phyloP scores from a whole-genome alignment of 176 grass and related monocot species.

The Chrysopogon serrulatus region DNA sequence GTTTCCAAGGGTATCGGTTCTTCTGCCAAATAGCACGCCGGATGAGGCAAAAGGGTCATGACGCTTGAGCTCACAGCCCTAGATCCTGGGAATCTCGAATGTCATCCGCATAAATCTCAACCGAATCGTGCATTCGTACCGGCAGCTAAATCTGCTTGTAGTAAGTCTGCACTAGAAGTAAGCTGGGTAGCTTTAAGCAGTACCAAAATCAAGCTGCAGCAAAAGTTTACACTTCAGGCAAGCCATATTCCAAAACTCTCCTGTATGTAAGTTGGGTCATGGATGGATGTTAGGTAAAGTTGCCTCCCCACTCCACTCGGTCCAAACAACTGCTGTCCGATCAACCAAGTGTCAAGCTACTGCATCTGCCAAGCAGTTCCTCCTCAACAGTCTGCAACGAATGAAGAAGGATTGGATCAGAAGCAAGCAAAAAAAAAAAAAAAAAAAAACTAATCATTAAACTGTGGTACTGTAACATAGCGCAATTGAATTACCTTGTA shows the following conservation, averaged over 20 bases:
- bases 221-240: neutral
- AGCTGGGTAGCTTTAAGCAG: constrained; percentile 13
- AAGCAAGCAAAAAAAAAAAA: neutral
- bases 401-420: neutral
- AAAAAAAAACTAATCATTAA: neutral
- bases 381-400: constrained; percentile 39
- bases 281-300: constrained; percentile 1
- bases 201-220: constrained; percentile 31
- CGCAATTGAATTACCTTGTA: constrained; percentile 39
- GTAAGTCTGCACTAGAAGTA: neutral
- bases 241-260: constrained; percentile 27
- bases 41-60: neutral
- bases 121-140: constrained; percentile 7
- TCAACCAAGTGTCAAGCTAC: constrained; percentile 33
- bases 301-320: constrained; percentile 24
- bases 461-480: neutral
- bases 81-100: neutral
- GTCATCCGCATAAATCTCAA: neutral
- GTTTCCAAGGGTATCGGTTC: neutral
- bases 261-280: constrained; percentile 34
- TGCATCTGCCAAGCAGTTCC: constrained; percentile 51
- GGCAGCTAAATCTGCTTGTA: neutral
- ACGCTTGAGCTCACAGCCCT: neutral
- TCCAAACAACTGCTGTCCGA: neutral
- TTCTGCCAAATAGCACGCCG: neutral